Evolutionary conservation across 768 basidiomycete species (phyloP).

Genomic region (Naganishia vaughanmartiniae): DNA sequence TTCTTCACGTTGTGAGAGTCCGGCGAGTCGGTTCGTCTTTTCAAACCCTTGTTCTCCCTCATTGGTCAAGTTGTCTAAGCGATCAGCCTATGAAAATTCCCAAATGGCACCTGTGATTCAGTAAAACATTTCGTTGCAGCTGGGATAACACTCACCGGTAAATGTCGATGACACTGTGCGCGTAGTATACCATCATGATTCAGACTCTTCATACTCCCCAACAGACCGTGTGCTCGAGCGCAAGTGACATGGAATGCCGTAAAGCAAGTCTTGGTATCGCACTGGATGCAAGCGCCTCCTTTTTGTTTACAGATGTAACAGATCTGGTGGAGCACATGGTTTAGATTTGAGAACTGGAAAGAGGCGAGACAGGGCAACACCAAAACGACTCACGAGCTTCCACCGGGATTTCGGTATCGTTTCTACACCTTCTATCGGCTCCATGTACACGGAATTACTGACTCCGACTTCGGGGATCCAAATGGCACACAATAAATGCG

Average conservation of each 20-base stretch:
- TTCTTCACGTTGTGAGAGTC: constrained; percentile 3
- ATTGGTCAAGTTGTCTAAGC: background rate
- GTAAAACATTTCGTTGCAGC: background rate
- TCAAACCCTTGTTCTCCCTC: constrained; percentile 20
- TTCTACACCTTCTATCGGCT: constrained; percentile 87
- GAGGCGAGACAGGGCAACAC: constrained; percentile 4
- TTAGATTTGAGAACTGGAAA: background rate
- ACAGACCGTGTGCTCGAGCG: constrained; percentile 76
- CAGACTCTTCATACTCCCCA: constrained; percentile 55
- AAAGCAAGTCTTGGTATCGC: constrained; percentile 83
- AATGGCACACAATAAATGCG: constrained; percentile 91
- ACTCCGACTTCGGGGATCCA: constrained; percentile 95
- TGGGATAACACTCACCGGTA: constrained; percentile 64
- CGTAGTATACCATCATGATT: constrained; percentile 56
- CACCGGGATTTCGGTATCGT: constrained; percentile 83
- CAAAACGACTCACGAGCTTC: constrained; percentile 70
- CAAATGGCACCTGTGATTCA: background rate
- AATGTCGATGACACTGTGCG: constrained; percentile 84
- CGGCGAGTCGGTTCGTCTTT: constrained; percentile 24
- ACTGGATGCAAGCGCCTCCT: constrained; percentile 91
- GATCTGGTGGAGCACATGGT: constrained; percentile 54
- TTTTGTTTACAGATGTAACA: constrained; percentile 64
- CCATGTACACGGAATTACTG: constrained; percentile 95
- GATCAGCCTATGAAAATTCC: background rate
- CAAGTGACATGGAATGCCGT: constrained; percentile 93